A percentile compares a stretch with the other conserved stretches of the same genome.
These are phyloP conservation scores for Populus pruinosa DNA, from an alignment of 345 rosid species.

Conservation along the genomic window DNA sequence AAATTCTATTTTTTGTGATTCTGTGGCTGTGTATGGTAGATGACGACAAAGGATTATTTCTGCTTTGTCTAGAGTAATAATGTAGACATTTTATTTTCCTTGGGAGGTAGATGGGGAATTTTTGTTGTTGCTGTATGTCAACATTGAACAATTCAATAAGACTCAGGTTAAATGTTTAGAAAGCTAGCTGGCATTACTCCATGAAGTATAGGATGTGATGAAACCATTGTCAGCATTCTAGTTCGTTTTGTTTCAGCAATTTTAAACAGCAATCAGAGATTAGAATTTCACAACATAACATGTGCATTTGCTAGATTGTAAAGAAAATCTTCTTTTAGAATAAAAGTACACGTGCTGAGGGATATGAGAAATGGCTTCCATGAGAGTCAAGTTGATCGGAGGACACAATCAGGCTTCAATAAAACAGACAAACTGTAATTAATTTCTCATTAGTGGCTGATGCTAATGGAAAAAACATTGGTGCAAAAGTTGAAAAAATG, in stretches of 20 bases:
- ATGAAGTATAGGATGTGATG: not conserved
- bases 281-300: not conserved
- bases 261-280: not conserved
- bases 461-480: not conserved
- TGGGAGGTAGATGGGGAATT: conserved; percentile 4
- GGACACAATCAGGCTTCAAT: not conserved
- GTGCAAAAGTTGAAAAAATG: not conserved
- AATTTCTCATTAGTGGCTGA: not conserved
- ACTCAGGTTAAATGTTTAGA: not conserved
- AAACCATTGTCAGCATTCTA: not conserved
- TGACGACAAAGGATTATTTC: not conserved
- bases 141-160: conserved; percentile 7
- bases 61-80: not conserved
- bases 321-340: not conserved
- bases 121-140: conserved; percentile 10
- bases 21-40: not conserved
- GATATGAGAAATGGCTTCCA: not conserved
- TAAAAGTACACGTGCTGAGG: not conserved
- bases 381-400: not conserved
- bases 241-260: not conserved
- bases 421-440: not conserved
- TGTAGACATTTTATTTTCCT: not conserved
- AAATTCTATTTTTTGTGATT: not conserved
- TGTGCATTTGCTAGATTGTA: not conserved
- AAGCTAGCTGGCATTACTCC: conserved; percentile 2